These are phyloP conservation scores for Cucurbita argyrosperma DNA, from an alignment of 306 rosid genomes.

Conservation along the genomic window DNA sequence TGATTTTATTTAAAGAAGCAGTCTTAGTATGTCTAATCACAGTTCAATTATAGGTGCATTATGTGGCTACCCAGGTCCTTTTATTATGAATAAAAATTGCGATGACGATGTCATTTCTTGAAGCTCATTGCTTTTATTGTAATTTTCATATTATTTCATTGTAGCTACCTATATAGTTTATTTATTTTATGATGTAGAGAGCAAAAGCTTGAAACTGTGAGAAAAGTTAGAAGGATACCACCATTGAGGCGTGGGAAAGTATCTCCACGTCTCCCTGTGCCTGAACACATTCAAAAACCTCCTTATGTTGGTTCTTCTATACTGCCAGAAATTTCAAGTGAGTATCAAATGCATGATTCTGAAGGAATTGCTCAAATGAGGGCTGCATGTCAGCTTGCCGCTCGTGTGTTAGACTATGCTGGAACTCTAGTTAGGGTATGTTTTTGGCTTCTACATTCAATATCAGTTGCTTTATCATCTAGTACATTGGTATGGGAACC, in stretches of 20 bases:
- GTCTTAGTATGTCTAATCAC: no score
- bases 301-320: constrained; percentile 59
- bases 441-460: constrained; percentile 11
- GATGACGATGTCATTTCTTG: background rate
- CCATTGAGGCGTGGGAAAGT: constrained; percentile 70
- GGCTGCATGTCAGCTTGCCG: constrained; percentile 91
- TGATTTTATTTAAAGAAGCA: no score
- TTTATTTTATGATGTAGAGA: constrained; percentile 34
- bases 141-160: background rate
- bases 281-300: constrained; percentile 71
- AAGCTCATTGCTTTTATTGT: background rate
- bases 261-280: constrained; percentile 66
- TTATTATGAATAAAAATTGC: background rate
- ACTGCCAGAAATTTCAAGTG: constrained; percentile 66
- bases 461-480: background rate
- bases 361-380: constrained; percentile 67
- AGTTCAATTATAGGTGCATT: no score
- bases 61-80: background rate
- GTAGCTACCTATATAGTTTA: background rate
- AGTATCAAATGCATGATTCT: constrained; percentile 57
- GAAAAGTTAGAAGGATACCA: constrained; percentile 31
- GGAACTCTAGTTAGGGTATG: constrained; percentile 86
- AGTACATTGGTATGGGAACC: background rate
- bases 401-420: constrained; percentile 67
- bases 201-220: constrained; percentile 34